Base-by-base conservation (phyloP, 2,329 filamentous ascomycete genomes). In the Calonectria honghensis region DNA sequence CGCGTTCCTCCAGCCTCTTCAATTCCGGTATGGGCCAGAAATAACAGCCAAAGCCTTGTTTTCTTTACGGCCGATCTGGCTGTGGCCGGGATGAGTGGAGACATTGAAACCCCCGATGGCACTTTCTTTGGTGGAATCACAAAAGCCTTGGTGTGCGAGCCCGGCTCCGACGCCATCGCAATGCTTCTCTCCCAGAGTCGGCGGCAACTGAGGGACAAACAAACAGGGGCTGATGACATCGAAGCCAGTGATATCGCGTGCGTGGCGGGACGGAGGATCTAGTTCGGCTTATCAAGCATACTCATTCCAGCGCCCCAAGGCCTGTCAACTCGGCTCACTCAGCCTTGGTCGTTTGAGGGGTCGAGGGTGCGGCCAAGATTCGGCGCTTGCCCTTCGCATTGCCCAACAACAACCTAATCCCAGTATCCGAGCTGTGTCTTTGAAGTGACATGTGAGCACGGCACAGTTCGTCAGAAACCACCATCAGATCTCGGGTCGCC, bases 31-130 rank as follows among this genome's bases (percentile, higher is more conserved):
- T 51, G 59, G 68, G 73, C 76, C 78, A 80, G 75, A 77, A 80
- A 80, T 80, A 78, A 74, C 68, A 79, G 61, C 72, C n/a, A 59
- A 31, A 39, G 54, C 50, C 64, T 73, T 50, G 52, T 54, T 29
- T 64, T 32, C 13, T 6, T 76, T 67, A 73, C 54, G 48, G 75
- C 70, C 75, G 79, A 79, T 80, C 78, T 68, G 76, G 48, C 68
- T 74, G 68, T 71, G 65, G 65, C 68, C 78, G 68, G 35, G 54
- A 68, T 67, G 54, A 29, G 71, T 61, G 61, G 70, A 66, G 78
- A 73, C 76, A 74, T 74, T 77, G 61, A 74, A 57, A 57, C 71
- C 72, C 51, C 71, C 68, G 67, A 73, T 68, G 70, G 59, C 50
- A 68, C 66, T 68, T 41, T 75, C 76, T 54, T 65, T 76, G 24